A percentile compares a stretch with the other conserved stretches of the same genome.
phyloP scores from a whole-genome alignment of 257 asterid genomes.

The Knoxia roxburghii region DNA sequence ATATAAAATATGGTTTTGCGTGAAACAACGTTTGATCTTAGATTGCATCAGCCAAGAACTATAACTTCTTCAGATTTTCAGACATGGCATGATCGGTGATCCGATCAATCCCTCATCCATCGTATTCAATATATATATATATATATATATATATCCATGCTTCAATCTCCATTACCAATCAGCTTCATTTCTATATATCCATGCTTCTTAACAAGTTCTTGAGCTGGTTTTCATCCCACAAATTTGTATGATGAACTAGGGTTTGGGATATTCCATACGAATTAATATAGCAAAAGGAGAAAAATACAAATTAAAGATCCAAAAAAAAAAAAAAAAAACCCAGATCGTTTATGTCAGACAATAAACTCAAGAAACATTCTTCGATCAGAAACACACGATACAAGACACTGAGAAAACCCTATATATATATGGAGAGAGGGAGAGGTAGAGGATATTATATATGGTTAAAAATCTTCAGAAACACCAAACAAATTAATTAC shows the following conservation, averaged over 20 bases:
- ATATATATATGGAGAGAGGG: too few species aligned
- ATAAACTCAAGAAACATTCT: constrained; percentile 6
- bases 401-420: not conserved
- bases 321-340: too few species aligned
- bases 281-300: not conserved
- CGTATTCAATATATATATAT: too few species aligned
- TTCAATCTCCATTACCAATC: too few species aligned
- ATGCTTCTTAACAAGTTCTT: not conserved
- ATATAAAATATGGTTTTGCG: too few species aligned
- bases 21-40: not conserved
- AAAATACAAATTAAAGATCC: too few species aligned
- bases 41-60: not conserved
- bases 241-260: constrained; percentile 2
- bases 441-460: not conserved
- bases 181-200: too few species aligned
- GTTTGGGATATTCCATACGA: not conserved
- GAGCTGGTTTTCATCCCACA: not conserved
- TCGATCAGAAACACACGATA: not conserved
- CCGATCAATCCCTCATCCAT: not conserved
- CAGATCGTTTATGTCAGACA: constrained; percentile 17
- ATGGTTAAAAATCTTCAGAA: not conserved
- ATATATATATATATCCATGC: too few species aligned
- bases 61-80: not conserved
- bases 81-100: not conserved
- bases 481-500: too few species aligned